phyloP scores from a whole-genome alignment of 306 rosid species.

The Vigna trinervia region DNA sequence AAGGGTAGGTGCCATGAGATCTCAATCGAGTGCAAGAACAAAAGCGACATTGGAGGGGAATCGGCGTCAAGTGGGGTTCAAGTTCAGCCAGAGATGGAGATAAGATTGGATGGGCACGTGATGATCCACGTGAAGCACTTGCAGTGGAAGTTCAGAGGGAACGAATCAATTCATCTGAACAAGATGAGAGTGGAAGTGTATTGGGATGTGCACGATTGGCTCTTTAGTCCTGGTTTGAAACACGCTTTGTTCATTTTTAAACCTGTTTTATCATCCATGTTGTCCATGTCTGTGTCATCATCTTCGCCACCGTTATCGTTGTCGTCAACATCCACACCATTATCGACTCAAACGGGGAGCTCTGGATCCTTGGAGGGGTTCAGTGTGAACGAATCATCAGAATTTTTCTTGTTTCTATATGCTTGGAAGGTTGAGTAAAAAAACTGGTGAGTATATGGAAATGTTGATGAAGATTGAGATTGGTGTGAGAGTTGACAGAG shows the following conservation, averaged over 20 bases:
- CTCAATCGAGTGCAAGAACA: slow-evolving; percentile 71
- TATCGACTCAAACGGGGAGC: slow-evolving; percentile 46
- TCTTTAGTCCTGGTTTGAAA: slow-evolving; percentile 77
- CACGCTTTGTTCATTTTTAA: slow-evolving; percentile 82
- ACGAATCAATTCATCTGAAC: slow-evolving; percentile 62
- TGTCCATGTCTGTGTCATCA: slow-evolving; percentile 34
- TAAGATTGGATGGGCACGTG: slow-evolving; percentile 77
- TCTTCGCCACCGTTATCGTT: slow-evolving; percentile 44
- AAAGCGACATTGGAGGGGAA: slow-evolving; percentile 5
- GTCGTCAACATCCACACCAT: slow-evolving; percentile 49
- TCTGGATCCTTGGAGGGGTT: slow-evolving; percentile 49
- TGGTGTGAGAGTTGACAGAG: not conserved
- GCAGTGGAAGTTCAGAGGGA: slow-evolving; percentile 98
- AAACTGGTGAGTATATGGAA: too few species aligned
- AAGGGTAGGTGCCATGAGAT: slow-evolving; percentile 68
- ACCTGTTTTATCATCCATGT: slow-evolving; percentile 55
- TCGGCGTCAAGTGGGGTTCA: slow-evolving; percentile 33
- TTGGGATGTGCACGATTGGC: slow-evolving; percentile 99
- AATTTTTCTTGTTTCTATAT: slow-evolving; percentile 75
- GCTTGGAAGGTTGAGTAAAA: slow-evolving; percentile 81
- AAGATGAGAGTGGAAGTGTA: slow-evolving; percentile 72
- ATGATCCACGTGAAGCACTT: slow-evolving; percentile 80
- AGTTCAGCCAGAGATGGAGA: slow-evolving; percentile 85
- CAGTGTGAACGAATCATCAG: slow-evolving; percentile 52
- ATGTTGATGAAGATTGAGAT: slow-evolving; percentile 39